Evolutionary conservation across 345 rosid species (phyloP).

Genomic region (Salix brachista): DNA sequence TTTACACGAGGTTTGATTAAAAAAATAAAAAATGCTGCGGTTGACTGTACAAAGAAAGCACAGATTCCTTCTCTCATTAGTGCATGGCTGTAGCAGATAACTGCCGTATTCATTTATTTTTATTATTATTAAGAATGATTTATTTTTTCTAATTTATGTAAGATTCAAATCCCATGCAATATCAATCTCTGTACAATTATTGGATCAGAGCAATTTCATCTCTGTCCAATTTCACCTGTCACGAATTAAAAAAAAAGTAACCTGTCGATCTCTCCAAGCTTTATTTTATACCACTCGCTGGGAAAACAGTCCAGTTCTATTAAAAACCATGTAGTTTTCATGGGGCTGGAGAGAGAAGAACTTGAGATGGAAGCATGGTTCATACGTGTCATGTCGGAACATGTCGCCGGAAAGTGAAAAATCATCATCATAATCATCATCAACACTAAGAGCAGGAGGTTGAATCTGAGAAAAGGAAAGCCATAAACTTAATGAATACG

Average conservation of each 20-base stretch:
- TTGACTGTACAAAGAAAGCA: not conserved
- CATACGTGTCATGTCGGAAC: conserved; percentile 31
- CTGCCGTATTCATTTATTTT: no score
- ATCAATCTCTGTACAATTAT: not conserved
- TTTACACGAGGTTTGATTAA: not conserved
- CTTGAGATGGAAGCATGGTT: conserved; percentile 9
- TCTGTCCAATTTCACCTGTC: not conserved
- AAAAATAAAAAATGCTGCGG: not conserved
- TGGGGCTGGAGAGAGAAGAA: conserved; percentile 18
- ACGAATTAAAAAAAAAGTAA: not conserved
- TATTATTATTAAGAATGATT: no score
- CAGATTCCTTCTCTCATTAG: not conserved
- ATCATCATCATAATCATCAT: not conserved
- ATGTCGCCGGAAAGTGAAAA: conserved; percentile 33
- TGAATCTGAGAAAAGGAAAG: not conserved
- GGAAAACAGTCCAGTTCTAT: not conserved
- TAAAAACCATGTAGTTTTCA: not conserved
- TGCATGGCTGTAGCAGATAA: not conserved
- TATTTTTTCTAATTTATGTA: not conserved
- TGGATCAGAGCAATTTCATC: not conserved
- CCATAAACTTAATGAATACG: not conserved
- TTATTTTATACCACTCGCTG: not conserved
- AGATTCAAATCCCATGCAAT: not conserved
- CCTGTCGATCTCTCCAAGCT: not conserved
- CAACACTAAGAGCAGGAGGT: not conserved